phyloP scores from a whole-genome alignment of 208 protist genomes.

The Acanthamoeba triangularis region DNA sequence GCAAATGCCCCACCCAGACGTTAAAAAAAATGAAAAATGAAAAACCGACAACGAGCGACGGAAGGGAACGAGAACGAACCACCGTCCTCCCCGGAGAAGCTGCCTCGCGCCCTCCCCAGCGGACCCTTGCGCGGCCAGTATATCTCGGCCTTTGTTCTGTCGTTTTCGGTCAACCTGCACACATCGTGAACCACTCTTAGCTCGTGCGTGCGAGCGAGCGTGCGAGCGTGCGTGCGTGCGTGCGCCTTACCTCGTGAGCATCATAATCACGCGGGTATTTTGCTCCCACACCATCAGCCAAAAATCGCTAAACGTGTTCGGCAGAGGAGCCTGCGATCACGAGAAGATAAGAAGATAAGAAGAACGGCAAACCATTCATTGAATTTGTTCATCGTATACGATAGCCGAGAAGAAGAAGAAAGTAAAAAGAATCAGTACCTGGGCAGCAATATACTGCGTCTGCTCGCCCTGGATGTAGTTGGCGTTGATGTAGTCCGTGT shows the following conservation, averaged over 20 bases:
- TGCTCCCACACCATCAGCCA: constrained; percentile 75
- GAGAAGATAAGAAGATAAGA: background rate
- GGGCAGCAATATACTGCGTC: constrained; percentile 53
- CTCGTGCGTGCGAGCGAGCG: background rate
- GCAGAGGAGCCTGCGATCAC: constrained; percentile 7
- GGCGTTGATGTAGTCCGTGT: constrained; percentile 73
- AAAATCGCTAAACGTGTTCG: constrained; percentile 73
- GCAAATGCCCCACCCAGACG: background rate
- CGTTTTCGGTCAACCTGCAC: constrained; percentile 53
- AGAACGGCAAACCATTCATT: too few relatives aligned
- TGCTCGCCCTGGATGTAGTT: constrained; percentile 52
- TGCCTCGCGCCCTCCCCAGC: background rate
- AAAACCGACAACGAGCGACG: background rate
- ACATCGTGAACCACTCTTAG: too few relatives aligned
- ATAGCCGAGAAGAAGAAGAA: background rate
- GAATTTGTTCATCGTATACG: too few relatives aligned
- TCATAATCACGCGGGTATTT: constrained; percentile 60
- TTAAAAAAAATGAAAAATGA: background rate
- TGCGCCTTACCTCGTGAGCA: constrained; percentile 6
- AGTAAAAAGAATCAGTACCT: background rate
- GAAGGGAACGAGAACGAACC: background rate
- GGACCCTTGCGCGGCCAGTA: constrained; percentile 66
- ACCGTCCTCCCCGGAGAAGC: background rate
- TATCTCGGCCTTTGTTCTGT: constrained; percentile 60
- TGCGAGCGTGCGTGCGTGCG: background rate